phyloP scores from a whole-genome alignment of 768 basidiomycete species.

The Megacollybia marginata region DNA sequence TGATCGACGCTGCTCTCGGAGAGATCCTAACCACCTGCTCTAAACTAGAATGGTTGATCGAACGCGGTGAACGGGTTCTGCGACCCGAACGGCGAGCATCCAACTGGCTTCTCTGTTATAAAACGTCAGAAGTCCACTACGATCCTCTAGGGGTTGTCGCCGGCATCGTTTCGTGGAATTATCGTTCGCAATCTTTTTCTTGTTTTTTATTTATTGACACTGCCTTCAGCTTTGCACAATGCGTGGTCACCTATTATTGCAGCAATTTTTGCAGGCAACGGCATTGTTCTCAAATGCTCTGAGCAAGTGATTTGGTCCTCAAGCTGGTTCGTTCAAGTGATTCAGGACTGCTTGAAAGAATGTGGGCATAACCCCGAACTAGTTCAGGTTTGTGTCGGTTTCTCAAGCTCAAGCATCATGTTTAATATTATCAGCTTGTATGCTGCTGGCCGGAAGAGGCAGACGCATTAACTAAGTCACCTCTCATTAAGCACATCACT shows the following conservation, averaged over 20 bases:
- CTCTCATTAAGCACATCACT: slow-evolving; percentile 86
- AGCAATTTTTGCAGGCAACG: slow-evolving; percentile 85
- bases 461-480: slow-evolving; percentile 69
- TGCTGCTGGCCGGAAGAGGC: slow-evolving; percentile 89
- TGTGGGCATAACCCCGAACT: slow-evolving; percentile 83
- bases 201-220: slow-evolving; percentile 1
- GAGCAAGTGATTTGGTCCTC: slow-evolving; percentile 93
- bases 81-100: slow-evolving; percentile 63
- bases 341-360: slow-evolving; percentile 65
- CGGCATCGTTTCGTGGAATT: slow-evolving; percentile 94
- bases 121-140: slow-evolving; percentile 71
- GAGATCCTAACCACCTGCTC: slow-evolving; percentile 94
- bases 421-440: slow-evolving; percentile 43
- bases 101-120: slow-evolving; percentile 68
- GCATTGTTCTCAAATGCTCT: slow-evolving; percentile 84
- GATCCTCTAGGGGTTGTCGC: slow-evolving; percentile 91
- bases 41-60: slow-evolving; percentile 89
- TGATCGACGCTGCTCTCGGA: slow-evolving; percentile 89
- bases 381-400: slow-evolving; percentile 68
- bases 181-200: slow-evolving; percentile 42
- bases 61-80: slow-evolving; percentile 74
- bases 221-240: slow-evolving; percentile 77
- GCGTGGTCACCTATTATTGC: slow-evolving; percentile 91
- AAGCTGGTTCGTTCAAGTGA: slow-evolving; percentile 71
- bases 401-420: not conserved